These are phyloP conservation scores for Sporobolomyces phaffii DNA, from an alignment of 768 basidiomycete species.

Conservation along the genomic window DNA sequence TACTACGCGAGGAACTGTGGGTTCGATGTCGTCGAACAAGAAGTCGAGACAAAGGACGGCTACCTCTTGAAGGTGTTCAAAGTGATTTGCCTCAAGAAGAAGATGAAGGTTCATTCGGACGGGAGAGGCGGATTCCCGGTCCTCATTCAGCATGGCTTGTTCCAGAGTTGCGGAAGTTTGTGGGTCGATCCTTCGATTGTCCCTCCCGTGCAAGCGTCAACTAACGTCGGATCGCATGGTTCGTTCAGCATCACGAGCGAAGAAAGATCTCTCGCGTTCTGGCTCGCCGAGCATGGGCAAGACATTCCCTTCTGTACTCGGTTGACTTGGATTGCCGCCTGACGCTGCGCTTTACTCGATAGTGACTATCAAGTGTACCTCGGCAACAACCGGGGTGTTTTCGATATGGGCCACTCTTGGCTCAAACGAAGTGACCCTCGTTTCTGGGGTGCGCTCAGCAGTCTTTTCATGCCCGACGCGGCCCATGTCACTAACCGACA, in stretches of 20 bases:
- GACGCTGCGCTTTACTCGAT: no score
- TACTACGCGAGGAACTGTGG: constrained; percentile 52
- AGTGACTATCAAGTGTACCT: constrained; percentile 51
- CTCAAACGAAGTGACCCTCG: constrained; percentile 50
- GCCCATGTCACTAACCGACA: background rate
- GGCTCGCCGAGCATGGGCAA: constrained; percentile 51
- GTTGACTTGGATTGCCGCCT: no score
- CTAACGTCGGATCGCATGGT: background rate
- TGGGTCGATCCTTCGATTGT: background rate
- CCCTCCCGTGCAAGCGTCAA: background rate
- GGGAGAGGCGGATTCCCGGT: constrained; percentile 50
- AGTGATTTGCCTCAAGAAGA: constrained; percentile 39
- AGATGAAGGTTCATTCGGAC: constrained; percentile 29
- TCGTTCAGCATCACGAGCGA: constrained; percentile 49
- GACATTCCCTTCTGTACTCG: background rate
- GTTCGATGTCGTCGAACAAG: constrained; percentile 51
- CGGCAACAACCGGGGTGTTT: constrained; percentile 51
- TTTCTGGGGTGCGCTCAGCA: constrained; percentile 49
- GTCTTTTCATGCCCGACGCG: background rate
- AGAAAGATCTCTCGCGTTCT: constrained; percentile 53
- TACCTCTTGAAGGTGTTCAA: constrained; percentile 48
- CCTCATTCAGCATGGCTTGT: constrained; percentile 52
- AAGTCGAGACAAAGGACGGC: constrained; percentile 53
- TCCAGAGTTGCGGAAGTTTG: constrained; percentile 53
- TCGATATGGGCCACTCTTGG: constrained; percentile 52